Evolutionary conservation across 345 rosid genomes (phyloP).

Genomic region (Theobroma cacao): DNA sequence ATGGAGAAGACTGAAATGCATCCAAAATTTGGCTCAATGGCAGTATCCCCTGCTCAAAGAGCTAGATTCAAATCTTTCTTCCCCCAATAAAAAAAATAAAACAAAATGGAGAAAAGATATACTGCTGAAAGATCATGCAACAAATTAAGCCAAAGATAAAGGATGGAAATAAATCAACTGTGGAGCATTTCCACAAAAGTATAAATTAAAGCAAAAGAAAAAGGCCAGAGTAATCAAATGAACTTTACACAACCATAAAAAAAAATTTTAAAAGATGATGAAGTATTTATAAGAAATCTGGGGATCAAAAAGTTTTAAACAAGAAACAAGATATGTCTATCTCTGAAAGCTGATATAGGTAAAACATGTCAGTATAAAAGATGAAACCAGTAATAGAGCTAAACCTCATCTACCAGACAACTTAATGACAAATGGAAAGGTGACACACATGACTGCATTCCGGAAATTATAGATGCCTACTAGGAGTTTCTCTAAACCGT

Average conservation of each 20-base stretch:
- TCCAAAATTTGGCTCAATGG: neutral
- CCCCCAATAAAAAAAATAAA: neutral
- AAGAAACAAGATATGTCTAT: neutral
- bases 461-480: neutral
- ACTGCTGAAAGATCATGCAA: no score
- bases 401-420: neutral
- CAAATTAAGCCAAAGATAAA: neutral
- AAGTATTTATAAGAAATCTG: neutral
- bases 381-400: neutral
- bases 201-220: neutral
- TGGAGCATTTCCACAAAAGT: neutral
- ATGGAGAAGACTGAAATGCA: neutral
- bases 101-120: no score
- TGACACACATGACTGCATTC: slow-evolving; percentile 3
- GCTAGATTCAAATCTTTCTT: neutral
- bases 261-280: neutral
- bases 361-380: neutral
- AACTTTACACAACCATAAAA: neutral
- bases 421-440: neutral
- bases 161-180: neutral
- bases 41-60: neutral
- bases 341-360: neutral
- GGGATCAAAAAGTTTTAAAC: neutral
- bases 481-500: neutral
- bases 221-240: neutral